Percentiles rank a stretch among this genome's conserved stretches.
Conservation (phyloP, 1,139 yeast genomes). For the Sugiyamaella novakii region DNA sequence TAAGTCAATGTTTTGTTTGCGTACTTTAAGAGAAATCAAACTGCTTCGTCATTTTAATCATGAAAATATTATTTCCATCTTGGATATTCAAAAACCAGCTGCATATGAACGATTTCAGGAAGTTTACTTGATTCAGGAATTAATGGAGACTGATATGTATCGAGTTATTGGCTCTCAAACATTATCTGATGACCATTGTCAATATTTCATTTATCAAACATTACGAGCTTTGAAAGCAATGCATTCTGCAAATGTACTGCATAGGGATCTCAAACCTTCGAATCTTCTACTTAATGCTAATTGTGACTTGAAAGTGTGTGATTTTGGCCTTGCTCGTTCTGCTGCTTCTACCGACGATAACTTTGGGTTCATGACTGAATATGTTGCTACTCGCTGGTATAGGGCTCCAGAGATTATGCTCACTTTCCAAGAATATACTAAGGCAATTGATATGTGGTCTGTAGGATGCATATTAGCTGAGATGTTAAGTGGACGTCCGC, state of each 20-base stretch:
- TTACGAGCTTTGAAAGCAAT: slow-evolving; percentile 85
- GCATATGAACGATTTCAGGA: slow-evolving; percentile 76
- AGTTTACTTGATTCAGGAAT: slow-evolving; percentile 89
- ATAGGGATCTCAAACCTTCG: slow-evolving; percentile 90
- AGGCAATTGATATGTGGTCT: slow-evolving; percentile 96
- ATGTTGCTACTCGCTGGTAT: slow-evolving; percentile 97
- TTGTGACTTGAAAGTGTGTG: slow-evolving; percentile 93
- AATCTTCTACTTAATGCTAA: slow-evolving; percentile 84
- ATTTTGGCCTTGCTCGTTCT: slow-evolving; percentile 86
- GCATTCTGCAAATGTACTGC: slow-evolving; percentile 89
- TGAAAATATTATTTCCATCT: slow-evolving; percentile 86
- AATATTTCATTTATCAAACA: slow-evolving; percentile 89
- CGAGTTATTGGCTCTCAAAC: slow-evolving; percentile 85
- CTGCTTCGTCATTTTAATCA: slow-evolving; percentile 83
- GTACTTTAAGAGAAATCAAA: slow-evolving; percentile 89
- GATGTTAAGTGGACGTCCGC: slow-evolving; percentile 80
- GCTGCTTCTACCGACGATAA: slow-evolving; percentile 57
- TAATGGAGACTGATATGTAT: slow-evolving; percentile 95
- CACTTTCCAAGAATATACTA: slow-evolving; percentile 88
- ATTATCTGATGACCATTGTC: slow-evolving; percentile 88
- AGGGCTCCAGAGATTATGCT: slow-evolving; percentile 97
- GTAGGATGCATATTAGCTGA: slow-evolving; percentile 96
- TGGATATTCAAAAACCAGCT: slow-evolving; percentile 88
- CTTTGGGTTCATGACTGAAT: slow-evolving; percentile 85
- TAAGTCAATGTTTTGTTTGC: slow-evolving; percentile 83